Evolutionary conservation across 305 asterid species (phyloP), one percentile per base, ranked within the genome.

Genomic region (Plantago lanceolata): DNA sequence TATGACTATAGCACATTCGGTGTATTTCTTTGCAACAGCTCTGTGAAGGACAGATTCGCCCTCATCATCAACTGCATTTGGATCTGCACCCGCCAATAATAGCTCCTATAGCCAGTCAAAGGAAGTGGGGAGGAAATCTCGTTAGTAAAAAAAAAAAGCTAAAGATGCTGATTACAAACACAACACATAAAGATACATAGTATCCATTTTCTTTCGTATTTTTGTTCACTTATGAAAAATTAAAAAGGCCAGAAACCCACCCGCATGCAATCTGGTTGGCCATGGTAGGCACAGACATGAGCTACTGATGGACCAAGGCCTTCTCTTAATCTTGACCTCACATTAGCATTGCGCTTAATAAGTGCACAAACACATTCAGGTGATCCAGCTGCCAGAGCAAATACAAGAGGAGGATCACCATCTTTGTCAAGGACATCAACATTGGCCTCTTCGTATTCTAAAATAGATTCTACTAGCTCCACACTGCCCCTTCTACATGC

Each of bases 231-330:
- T 45, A 66, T 3, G 19, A 52, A 66, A 70, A 64, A 9, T 15
- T 58, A 47, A 37, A 56, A 63, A 51, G 24, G 24, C 57, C 24
- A 65, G 65, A 65, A 64, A 78, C 93, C 72, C 78, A 89, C 99
- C 56, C 82, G 89, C 96, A 93, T 93, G 85, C 99, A 93, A 73
- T 90, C 96, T 61, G 97, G 99, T 76, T 93, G 99, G 59, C 99
- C 99, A 80, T 93, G 97, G 81, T 84, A 87, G 73, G 97, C 99
- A 79, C 96, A 93, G 65, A 93, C 99, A 79, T 83, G 96, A 76
- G 99, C 96, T 76, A 90, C 91, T 40, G 97, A 93, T 57, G 97
- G 95, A 72, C 97, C 99, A 80, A 85, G 87, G 72, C 99, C 99
- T 76, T 87, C 96, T 82, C 97, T 87, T 75, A 93, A 82, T 75